These are phyloP conservation scores for Osmanthus fragrans DNA, from an alignment of 257 asterid genomes.

Conservation along the genomic window DNA sequence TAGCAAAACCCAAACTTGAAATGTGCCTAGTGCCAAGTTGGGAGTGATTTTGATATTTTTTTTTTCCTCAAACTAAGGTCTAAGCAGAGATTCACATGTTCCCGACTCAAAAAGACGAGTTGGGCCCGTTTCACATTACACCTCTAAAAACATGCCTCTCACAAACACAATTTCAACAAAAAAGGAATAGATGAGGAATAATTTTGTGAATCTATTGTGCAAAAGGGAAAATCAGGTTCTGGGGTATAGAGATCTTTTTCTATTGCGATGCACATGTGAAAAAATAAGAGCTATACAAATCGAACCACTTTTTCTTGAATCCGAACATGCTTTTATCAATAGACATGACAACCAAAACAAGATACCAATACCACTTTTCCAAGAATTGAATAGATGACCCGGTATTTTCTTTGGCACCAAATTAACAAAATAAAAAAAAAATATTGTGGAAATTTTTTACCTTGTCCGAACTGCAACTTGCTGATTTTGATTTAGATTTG, in stretches of 20 bases:
- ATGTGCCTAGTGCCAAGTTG: too few species aligned
- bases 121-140: not conserved
- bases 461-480: constrained; percentile 30
- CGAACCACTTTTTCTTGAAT: not conserved
- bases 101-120: not conserved
- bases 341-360: not conserved
- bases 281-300: not conserved
- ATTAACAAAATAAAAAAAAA: not conserved
- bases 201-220: not conserved
- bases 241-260: constrained; percentile 8
- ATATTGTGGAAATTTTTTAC: constrained; percentile 14
- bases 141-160: not conserved
- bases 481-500: constrained; percentile 18
- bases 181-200: not conserved
- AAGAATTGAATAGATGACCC: not conserved
- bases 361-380: not conserved
- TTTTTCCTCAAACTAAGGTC: too few species aligned
- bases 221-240: not conserved
- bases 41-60: too few species aligned
- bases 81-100: not conserved
- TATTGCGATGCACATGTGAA: not conserved
- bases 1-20: too few species aligned
- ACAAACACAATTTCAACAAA: not conserved
- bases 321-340: not conserved
- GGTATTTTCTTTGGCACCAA: not conserved